A percentile compares a stretch with the other conserved stretches of the same genome.
Conservation (phyloP, 2,329 filamentous ascomycete genomes). For the Aspergillus vadensis region DNA sequence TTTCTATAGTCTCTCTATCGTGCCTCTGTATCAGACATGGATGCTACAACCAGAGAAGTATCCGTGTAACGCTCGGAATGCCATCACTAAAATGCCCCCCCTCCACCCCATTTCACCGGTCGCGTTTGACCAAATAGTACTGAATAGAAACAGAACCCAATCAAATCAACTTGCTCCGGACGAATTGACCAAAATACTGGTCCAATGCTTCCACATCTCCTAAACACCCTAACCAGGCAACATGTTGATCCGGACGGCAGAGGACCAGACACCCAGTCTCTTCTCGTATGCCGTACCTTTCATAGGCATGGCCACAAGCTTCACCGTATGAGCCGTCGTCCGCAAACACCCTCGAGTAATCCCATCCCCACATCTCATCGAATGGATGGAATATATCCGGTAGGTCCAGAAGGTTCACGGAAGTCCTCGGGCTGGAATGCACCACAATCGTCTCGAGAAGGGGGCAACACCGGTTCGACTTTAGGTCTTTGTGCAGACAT, state of each 20-base stretch:
- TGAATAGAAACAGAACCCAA: too few species aligned
- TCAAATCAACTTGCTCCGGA: too few species aligned
- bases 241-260: constrained; percentile 27
- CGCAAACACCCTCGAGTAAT: constrained; percentile 22
- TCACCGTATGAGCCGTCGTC: constrained; percentile 9
- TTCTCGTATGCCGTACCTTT: constrained; percentile 18
- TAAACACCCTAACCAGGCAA: constrained; percentile 19
- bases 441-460: constrained; percentile 15
- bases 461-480: neutral
- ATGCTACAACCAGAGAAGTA: too few species aligned
- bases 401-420: constrained; percentile 14
- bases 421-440: constrained; percentile 12
- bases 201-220: constrained; percentile 14
- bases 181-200: constrained; percentile 12
- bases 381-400: constrained; percentile 22
- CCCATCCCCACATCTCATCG: constrained; percentile 17
- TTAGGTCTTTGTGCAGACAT: neutral
- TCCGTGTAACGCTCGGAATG: too few species aligned
- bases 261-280: constrained; percentile 18
- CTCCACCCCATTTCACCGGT: too few species aligned
- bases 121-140: too few species aligned
- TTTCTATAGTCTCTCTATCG: too few species aligned
- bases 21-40: too few species aligned
- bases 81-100: too few species aligned
- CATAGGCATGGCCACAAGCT: constrained; percentile 8